phyloP scores from a whole-genome alignment of 1,284 basidiomycete species.

The Pholiota adiposa region DNA sequence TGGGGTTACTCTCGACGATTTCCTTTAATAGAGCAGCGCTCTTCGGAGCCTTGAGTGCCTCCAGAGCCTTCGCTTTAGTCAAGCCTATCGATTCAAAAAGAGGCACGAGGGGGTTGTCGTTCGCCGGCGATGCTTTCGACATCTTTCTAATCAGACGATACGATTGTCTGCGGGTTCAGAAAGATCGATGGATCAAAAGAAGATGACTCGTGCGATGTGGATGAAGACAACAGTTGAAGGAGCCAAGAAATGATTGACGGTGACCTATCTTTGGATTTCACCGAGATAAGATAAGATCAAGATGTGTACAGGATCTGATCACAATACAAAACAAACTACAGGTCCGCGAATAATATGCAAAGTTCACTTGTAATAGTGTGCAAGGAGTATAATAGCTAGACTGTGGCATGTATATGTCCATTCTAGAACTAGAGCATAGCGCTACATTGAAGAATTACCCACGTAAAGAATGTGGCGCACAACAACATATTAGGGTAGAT shows the following conservation, averaged over 20 bases:
- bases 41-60: conserved; percentile 83
- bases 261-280: not conserved
- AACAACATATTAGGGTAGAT: not conserved
- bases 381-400: not conserved
- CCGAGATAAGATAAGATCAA: conserved; percentile 14
- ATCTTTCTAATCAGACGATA: conserved; percentile 16
- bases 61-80: conserved; percentile 78
- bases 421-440: not conserved
- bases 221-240: not conserved
- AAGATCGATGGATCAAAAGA: conserved; percentile 2
- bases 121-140: conserved; percentile 28
- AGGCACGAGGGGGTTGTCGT: conserved; percentile 49
- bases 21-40: conserved; percentile 72
- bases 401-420: not conserved
- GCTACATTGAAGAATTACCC: not conserved
- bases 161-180: not conserved
- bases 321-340: not conserved
- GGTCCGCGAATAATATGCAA: not conserved
- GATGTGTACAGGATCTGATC: not conserved
- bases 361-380: not conserved
- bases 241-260: not conserved
- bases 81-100: conserved; percentile 86
- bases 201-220: not conserved
- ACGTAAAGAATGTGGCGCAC: not conserved
- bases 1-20: conserved; percentile 66